Percentiles rank a stretch among this genome's conserved stretches.
Conservation (phyloP, 2,329 filamentous ascomycete genomes). For the Aschersonia sp. region DNA sequence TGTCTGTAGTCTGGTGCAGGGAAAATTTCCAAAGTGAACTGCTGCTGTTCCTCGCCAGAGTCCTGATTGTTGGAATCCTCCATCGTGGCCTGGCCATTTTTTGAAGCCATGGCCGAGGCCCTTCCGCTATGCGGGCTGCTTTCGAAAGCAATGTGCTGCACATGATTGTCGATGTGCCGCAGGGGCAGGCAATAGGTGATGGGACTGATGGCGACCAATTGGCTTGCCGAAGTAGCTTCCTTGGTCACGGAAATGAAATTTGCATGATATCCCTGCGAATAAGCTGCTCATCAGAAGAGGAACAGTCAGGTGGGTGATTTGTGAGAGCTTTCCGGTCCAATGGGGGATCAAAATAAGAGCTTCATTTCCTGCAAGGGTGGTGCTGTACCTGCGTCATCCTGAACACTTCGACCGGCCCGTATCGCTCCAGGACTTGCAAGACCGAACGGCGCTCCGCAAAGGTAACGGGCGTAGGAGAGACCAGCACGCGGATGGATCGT, state of each 20-base stretch:
- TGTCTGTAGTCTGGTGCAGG: constrained; percentile 25
- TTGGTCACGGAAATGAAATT: constrained; percentile 36
- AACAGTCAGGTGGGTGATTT: not conserved
- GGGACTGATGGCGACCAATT: constrained; percentile 29
- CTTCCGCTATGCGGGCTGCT: constrained; percentile 1
- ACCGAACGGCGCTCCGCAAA: constrained; percentile 41
- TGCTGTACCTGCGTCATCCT: constrained; percentile 16
- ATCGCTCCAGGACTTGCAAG: constrained; percentile 33
- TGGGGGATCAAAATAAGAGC: not conserved
- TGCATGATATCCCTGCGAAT: constrained; percentile 26
- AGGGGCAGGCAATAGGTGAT: constrained; percentile 27
- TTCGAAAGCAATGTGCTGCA: constrained; percentile 14
- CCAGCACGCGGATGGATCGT: constrained; percentile 33
- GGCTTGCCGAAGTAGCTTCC: constrained; percentile 20
- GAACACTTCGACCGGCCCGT: constrained; percentile 37
- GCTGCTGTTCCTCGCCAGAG: constrained; percentile 9
- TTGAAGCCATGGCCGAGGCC: no score
- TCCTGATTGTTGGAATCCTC: not conserved
- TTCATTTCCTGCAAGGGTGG: not conserved
- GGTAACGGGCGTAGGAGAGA: constrained; percentile 33
- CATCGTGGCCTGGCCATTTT: no score
- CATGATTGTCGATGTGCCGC: constrained; percentile 11
- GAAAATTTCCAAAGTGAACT: constrained; percentile 28
- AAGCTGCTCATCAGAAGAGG: not conserved
- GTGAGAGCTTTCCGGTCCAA: not conserved